Conservation (phyloP, 2,329 filamentous ascomycete genomes). For the Fusarium mexicanum region DNA sequence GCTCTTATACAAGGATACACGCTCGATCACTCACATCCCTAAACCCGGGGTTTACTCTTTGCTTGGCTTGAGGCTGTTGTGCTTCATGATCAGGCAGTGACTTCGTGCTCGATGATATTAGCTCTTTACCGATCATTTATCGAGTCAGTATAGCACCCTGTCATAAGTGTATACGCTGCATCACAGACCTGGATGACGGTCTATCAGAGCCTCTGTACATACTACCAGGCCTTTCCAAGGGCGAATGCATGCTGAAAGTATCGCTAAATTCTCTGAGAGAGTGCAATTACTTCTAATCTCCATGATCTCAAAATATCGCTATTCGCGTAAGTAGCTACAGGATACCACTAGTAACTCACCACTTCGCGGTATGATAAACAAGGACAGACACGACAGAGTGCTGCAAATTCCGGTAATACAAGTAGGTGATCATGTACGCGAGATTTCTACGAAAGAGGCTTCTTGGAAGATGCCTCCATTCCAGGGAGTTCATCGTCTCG, state of each 20-base stretch:
- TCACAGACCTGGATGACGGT: neutral
- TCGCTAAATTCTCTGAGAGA: too few relatives aligned
- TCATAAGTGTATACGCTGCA: neutral
- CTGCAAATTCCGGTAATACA: neutral
- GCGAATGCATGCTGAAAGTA: neutral
- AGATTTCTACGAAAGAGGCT: neutral
- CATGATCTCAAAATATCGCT: neutral
- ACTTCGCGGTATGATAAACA: neutral
- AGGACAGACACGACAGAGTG: too few relatives aligned
- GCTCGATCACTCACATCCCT: neutral
- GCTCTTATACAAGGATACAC: neutral
- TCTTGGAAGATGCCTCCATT: neutral
- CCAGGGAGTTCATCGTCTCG: neutral
- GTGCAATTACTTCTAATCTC: neutral
- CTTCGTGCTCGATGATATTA: neutral
- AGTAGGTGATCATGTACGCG: neutral
- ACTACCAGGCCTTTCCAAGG: neutral
- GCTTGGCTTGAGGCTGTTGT: neutral
- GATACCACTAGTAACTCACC: neutral
- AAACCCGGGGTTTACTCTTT: neutral
- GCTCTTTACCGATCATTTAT: neutral
- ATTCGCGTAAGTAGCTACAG: too few relatives aligned
- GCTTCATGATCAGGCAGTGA: neutral
- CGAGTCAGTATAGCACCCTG: neutral
- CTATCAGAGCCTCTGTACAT: neutral